Percentiles rank a stretch among this genome's conserved stretches.
phyloP scores from a whole-genome alignment of 164 flowering plant genomes.

The Platanus orientalis region DNA sequence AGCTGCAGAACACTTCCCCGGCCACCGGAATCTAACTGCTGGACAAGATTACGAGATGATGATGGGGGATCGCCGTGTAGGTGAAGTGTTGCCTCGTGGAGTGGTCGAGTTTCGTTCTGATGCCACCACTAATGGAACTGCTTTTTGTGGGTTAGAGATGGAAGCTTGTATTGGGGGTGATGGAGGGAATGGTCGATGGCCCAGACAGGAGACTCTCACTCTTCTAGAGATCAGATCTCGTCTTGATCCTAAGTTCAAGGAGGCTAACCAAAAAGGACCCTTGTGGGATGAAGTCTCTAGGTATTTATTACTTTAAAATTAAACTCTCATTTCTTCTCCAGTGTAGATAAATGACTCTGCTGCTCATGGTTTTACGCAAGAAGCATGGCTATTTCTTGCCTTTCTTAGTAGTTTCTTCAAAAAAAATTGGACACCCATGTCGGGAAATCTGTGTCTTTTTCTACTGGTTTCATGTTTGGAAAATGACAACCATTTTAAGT shows the following conservation, averaged over 20 bases:
- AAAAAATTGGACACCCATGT: background rate
- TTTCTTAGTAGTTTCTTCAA: background rate
- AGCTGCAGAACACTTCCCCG: conserved; percentile 26
- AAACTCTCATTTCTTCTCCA: background rate
- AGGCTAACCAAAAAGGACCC: conserved; percentile 95
- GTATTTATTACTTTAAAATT: conserved; percentile 25
- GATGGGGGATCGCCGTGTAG: conserved; percentile 28
- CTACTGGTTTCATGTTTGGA: conserved; percentile 14
- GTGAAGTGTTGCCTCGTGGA: conserved; percentile 18
- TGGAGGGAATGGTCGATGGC: conserved; percentile 81
- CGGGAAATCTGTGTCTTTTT: conserved; percentile 8
- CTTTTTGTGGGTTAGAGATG: conserved; percentile 28
- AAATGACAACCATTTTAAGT: conserved; percentile 12
- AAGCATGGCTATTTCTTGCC: background rate
- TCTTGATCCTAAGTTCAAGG: conserved; percentile 82
- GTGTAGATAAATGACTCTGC: conserved; percentile 4
- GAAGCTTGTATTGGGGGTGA: conserved; percentile 30
- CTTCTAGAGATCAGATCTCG: conserved; percentile 91
- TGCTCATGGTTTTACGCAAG: background rate
- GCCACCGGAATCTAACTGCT: conserved; percentile 23
- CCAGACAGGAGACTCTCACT: conserved; percentile 88
- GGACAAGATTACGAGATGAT: conserved; percentile 40
- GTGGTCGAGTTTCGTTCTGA: conserved; percentile 30
- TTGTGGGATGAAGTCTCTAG: conserved; percentile 98
- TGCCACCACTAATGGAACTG: conserved; percentile 12